Conservation (phyloP, 1,284 basidiomycete species). For the Psilocybe mexicana region DNA sequence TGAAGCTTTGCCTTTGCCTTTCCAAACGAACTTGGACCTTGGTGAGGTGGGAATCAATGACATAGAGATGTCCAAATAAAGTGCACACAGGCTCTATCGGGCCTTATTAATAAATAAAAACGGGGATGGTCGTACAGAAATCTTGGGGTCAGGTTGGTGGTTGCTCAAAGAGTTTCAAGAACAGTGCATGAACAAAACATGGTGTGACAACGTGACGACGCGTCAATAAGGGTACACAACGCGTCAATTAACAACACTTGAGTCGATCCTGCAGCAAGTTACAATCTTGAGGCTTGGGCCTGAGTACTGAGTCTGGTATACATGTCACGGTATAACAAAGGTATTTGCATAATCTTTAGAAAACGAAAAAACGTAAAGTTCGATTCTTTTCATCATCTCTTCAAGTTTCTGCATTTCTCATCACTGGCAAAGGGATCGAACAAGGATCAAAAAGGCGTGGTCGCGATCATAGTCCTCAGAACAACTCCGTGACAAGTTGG, state of each 20-base stretch:
- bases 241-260: slow-evolving; percentile 9
- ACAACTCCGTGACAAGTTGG: no score
- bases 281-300: no score
- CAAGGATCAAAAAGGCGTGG: no score
- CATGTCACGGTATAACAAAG: no score
- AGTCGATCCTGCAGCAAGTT: background rate
- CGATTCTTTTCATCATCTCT: no score
- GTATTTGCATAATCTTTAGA: no score
- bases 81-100: background rate
- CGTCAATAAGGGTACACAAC: slow-evolving; percentile 16
- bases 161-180: background rate
- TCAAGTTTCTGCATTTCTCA: no score
- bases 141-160: background rate
- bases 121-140: background rate
- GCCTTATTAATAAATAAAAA: background rate
- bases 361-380: no score
- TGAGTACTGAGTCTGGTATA: no score
- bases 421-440: no score
- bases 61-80: background rate
- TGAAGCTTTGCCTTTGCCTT: slow-evolving; percentile 53
- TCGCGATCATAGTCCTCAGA: no score
- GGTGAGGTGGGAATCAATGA: slow-evolving; percentile 11
- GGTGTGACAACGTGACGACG: slow-evolving; percentile 14
- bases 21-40: slow-evolving; percentile 31
- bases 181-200: background rate